These are phyloP conservation scores for Pascua sp. DNA, from an alignment of 1,284 basidiomycete genomes.

Conservation along the genomic window DNA sequence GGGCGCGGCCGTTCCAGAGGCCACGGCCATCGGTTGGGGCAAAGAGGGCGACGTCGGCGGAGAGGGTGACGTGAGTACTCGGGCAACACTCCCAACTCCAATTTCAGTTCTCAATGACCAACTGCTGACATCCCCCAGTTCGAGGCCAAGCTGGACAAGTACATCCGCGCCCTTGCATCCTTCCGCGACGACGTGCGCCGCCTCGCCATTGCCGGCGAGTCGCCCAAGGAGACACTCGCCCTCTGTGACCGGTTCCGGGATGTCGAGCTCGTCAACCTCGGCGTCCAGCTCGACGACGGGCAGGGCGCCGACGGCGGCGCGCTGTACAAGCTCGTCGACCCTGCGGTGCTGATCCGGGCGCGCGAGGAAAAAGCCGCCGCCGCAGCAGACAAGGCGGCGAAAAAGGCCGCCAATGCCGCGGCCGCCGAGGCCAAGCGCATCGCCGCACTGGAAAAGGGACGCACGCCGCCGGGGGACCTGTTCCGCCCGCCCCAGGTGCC, in stretches of 20 bases:
- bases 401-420: constrained; percentile 71
- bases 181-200: constrained; percentile 89
- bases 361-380: constrained; percentile 85
- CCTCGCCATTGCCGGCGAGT: constrained; percentile 69
- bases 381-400: constrained; percentile 70
- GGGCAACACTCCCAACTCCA: too few species aligned
- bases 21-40: constrained; percentile 53
- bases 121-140: constrained; percentile 53
- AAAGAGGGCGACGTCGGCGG: constrained; percentile 34
- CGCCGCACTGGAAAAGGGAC: constrained; percentile 82
- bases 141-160: constrained; percentile 84
- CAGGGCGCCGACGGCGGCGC: constrained; percentile 91
- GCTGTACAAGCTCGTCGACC: constrained; percentile 86
- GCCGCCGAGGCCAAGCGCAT: constrained; percentile 67
- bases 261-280: constrained; percentile 82
- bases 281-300: constrained; percentile 87
- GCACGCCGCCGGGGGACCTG: constrained; percentile 68
- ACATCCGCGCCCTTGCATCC: constrained; percentile 75
- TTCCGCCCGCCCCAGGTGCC: constrained; percentile 78
- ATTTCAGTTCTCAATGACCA: neutral
- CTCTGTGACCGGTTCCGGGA: constrained; percentile 89
- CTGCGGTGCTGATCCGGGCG: constrained; percentile 73
- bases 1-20: constrained; percentile 51
- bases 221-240: constrained; percentile 65
- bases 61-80: constrained; percentile 62